Percentiles rank a stretch among this genome's conserved stretches.
Conservation (phyloP, 1,139 yeast genomes). For the Candida sanyaensis region DNA sequence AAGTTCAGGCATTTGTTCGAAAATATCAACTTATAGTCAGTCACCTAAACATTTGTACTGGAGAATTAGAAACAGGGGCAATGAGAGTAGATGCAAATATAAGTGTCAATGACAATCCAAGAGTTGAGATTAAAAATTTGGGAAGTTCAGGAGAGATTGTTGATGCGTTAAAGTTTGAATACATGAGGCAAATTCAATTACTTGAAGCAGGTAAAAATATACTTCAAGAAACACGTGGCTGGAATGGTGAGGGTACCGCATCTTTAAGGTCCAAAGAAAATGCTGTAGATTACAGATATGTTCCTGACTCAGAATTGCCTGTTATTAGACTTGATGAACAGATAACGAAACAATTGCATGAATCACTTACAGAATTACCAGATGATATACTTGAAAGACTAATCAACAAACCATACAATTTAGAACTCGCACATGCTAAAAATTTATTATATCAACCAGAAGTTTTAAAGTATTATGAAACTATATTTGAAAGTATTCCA, state of each 20-base stretch:
- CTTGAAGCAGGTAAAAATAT: conserved; percentile 38
- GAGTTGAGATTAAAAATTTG: conserved; percentile 88
- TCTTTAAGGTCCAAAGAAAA: conserved; percentile 76
- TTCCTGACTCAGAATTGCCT: conserved; percentile 93
- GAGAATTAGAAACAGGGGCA: conserved; percentile 92
- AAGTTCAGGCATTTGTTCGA: conserved; percentile 77
- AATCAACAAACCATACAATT: conserved; percentile 50
- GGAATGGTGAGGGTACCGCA: conserved; percentile 77
- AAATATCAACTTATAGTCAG: conserved; percentile 75
- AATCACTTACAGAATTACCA: conserved; percentile 61
- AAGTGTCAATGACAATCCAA: conserved; percentile 65
- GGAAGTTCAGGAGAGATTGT: conserved; percentile 82
- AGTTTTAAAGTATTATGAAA: conserved; percentile 53
- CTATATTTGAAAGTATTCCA: conserved; percentile 36
- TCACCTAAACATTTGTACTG: conserved; percentile 74
- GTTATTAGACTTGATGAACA: conserved; percentile 46
- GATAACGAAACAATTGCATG: conserved; percentile 35
- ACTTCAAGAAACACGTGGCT: conserved; percentile 80
- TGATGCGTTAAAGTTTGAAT: conserved; percentile 78
- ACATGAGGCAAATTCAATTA: conserved; percentile 58
- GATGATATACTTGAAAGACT: conserved; percentile 57
- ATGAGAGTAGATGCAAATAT: conserved; percentile 94
- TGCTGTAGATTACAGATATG: conserved; percentile 84
- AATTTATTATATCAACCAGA: conserved; percentile 51
- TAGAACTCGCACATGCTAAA: conserved; percentile 72